phyloP scores from a whole-genome alignment of 192 early-diverging fungal species.

The Geranomyces michiganensis region DNA sequence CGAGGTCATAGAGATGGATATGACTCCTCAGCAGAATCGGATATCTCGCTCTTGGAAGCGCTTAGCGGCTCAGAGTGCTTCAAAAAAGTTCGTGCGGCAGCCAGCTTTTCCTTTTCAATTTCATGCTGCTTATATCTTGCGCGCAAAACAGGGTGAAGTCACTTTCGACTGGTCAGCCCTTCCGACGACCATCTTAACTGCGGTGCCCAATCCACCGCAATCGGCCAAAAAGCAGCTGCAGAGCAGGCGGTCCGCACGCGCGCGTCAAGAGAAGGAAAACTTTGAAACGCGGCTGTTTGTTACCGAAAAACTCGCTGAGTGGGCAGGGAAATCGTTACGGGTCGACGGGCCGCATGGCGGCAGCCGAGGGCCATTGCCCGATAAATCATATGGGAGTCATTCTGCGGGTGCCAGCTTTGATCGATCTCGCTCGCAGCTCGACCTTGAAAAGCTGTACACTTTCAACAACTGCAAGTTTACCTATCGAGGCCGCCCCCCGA shows the following conservation, averaged over 20 bases:
- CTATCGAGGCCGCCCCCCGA: neutral
- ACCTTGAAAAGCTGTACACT: neutral
- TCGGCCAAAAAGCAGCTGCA: slow-evolving; percentile 10
- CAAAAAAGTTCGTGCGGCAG: neutral
- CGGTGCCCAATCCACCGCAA: slow-evolving; percentile 3
- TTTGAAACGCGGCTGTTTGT: neutral
- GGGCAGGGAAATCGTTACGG: slow-evolving; percentile 1
- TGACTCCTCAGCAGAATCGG: slow-evolving; percentile 2
- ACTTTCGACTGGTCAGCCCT: slow-evolving; percentile 10
- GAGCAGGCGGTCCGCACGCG: neutral
- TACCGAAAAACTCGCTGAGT: slow-evolving; percentile 5
- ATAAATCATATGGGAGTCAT: neutral
- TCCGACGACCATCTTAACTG: neutral
- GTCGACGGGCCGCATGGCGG: neutral
- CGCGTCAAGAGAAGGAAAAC: neutral
- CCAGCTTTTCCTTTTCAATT: neutral
- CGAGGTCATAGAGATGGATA: too few species aligned
- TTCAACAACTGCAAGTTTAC: slow-evolving; percentile 20
- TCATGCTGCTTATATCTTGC: neutral
- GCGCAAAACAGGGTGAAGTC: neutral
- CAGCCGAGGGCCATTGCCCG: neutral
- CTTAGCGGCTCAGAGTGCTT: neutral
- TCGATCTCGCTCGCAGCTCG: neutral
- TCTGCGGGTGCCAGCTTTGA: neutral
- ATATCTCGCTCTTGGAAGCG: neutral